Base-by-base conservation (phyloP, 176 grass and related monocot species). In the Phragmites australis region DNA sequence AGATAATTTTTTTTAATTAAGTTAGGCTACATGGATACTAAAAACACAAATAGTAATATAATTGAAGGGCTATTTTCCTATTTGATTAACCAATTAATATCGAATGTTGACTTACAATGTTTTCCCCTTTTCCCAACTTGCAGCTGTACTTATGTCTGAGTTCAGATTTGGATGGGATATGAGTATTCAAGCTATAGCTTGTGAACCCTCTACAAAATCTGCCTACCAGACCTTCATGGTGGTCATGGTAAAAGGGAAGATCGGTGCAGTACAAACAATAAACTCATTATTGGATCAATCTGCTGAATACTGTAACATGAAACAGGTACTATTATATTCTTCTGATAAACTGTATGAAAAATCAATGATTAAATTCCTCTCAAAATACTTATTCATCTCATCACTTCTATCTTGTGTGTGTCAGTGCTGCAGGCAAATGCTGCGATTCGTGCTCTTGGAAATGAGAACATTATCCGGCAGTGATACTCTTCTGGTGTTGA, bases 221-320 rank as follows among this genome's bases (percentile, higher is more conserved):
- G 61, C 81, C 76, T 98, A 94, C 34, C 92, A 98, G 64, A 98
- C 95, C n/a, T 98, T 94, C 87, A 94, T 94, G 92, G 74, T 93
- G 70, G 82, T 88, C 60, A 77, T 89, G 69, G 83, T 93, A 79
- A 98, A 98, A 81, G 88, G 81, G 43, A 84, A 91, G 41, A 85
- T 78, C 22, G 77, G 88, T 78, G 70, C 55, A 55, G 62, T 74
- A 42, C 66, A 92, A 47, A 58, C 51, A 83, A 75, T 98, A 85
- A 85, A 84, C 70, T 91, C 83, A 71, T 69, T 59, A 56, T 80
- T 92, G 64, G 86, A 88, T 27, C 70, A 85, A 21, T 85, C 74
- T 75, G 32, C 74, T 81, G 59, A 85, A 84, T 89, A 84, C 71
- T 81, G 61, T 88, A 98, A 90, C 82, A 83, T 64, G 70, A 90